Evolutionary conservation across 441 rosid species (phyloP), one percentile per base, ranked within the genome.

Genomic region (Populus trichocarpa): DNA sequence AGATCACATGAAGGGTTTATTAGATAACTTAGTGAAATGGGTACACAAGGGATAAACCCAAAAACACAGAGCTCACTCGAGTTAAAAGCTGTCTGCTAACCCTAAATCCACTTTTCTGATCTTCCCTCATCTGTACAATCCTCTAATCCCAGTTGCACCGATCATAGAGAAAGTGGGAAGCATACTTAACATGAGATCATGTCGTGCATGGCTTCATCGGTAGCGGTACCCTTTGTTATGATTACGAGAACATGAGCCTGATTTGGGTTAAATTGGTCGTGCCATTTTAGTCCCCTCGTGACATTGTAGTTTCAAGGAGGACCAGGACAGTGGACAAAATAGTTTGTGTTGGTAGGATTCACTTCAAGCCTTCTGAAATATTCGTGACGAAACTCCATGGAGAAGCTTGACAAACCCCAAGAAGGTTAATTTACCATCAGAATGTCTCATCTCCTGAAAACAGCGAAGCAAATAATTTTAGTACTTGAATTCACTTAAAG

Each of bases 361-460:
- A 22, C 42, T 75, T 88, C 84, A 90, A 76, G 89, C 86, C 84
- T 91, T 93, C 40, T 88, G 97, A 79, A 89, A 85, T 70, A 92
- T 77, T 69, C 94, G 88, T 14, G 93, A 83, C n/a, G 98, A 92
- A 65, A 90, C 92, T 1, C 97, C 98, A 9, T 93, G 98, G 26
- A 94, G 88, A 79, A 94, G 95, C 79, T 92, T 85, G 73, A 91
- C 90, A 82, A 92, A 94, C 1, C 98, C 98, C 77, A 92, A 73
- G 87, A 90, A 94, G 85, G 92, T 40, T 40, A 40, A 40, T 11
- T 10, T 40, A 40, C 46, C 46, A 40, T 40, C 46, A 11, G 46
- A 11, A 10, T 40, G 46, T 12, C 46, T 40, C 46, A 11, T 88
- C 97, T 94, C 98, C 98, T 94, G 90, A 4, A 78, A 40, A 63